Evolutionary conservation across 2,329 filamentous ascomycete species (phyloP).

Genomic region (Aspergillus eucalypticola): DNA sequence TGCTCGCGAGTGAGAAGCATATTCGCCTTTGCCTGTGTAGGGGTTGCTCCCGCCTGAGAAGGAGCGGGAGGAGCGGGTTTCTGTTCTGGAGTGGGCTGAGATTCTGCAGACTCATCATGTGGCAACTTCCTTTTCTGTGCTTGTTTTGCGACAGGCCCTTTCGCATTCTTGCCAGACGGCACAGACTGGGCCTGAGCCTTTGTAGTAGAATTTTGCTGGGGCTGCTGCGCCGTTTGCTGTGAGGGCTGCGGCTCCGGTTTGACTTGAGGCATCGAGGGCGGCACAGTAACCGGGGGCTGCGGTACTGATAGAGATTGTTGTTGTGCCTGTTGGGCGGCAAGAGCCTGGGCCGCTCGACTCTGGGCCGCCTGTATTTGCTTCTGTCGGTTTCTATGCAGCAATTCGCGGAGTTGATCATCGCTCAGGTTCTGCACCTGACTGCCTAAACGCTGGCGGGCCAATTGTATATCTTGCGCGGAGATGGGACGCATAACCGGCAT

Average conservation of each 20-base stretch:
- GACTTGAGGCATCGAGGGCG: conserved; percentile 26
- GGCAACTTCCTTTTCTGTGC: conserved; percentile 47
- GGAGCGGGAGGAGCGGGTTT: conserved; percentile 26
- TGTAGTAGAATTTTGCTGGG: conserved; percentile 29
- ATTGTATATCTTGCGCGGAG: conserved; percentile 38
- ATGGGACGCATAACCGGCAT: conserved; percentile 37
- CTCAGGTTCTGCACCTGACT: conserved; percentile 34
- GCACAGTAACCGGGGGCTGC: conserved; percentile 24
- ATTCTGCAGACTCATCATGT: conserved; percentile 50
- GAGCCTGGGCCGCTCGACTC: conserved; percentile 27
- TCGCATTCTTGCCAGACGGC: conserved; percentile 28
- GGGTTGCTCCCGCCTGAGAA: conserved; percentile 21
- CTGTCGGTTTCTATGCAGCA: conserved; percentile 39
- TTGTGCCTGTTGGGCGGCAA: conserved; percentile 27
- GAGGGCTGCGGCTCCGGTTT: conserved; percentile 23
- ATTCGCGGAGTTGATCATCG: conserved; percentile 47
- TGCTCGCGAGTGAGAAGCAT: conserved; percentile 37
- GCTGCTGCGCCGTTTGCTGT: conserved; percentile 21
- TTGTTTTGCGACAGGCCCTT: conserved; percentile 31
- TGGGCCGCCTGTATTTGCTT: conserved; percentile 39
- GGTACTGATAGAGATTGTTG: conserved; percentile 28
- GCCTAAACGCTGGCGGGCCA: conserved; percentile 39
- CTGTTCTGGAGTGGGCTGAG: conserved; percentile 40
- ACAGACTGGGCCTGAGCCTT: conserved; percentile 36
- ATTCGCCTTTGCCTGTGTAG: conserved; percentile 24